Evolutionary conservation across 208 protist genomes (phyloP).

Genomic region (Wallacemonas sp.): DNA sequence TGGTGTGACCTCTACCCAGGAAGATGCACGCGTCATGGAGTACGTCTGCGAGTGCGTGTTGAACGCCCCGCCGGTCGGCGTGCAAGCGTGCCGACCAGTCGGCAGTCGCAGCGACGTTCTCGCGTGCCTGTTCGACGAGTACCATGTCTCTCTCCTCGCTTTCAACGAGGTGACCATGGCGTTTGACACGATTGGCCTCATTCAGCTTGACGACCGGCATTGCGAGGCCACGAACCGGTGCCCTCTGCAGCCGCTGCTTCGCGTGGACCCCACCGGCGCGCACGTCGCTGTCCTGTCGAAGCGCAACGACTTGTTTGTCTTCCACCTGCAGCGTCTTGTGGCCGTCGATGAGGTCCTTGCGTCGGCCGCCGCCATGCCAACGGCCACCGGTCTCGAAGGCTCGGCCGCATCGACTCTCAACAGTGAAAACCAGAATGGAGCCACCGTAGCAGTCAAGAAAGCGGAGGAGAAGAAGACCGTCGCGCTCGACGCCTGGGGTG

Average conservation of each 20-base stretch:
- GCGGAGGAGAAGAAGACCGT: constrained; percentile 29
- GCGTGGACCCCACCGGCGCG: constrained; percentile 60
- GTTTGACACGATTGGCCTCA: constrained; percentile 74
- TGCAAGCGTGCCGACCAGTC: constrained; percentile 56
- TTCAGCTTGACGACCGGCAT: constrained; percentile 78
- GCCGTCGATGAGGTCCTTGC: constrained; percentile 19
- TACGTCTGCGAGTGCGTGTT: constrained; percentile 56
- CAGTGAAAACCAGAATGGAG: no score
- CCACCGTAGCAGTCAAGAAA: neutral
- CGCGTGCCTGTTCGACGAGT: constrained; percentile 80
- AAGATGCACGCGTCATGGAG: constrained; percentile 15
- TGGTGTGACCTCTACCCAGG: no score
- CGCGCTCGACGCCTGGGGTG: constrained; percentile 75
- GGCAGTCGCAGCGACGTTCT: constrained; percentile 61
- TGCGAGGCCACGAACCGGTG: constrained; percentile 41
- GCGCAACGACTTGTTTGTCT: constrained; percentile 68
- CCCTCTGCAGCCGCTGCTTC: constrained; percentile 63
- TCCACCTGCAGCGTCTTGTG: constrained; percentile 44
- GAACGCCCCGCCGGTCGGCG: constrained; percentile 61
- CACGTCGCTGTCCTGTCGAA: constrained; percentile 72
- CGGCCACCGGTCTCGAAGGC: neutral
- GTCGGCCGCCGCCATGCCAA: constrained; percentile 9
- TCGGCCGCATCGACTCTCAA: neutral
- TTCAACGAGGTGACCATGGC: constrained; percentile 59
- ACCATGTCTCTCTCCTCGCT: constrained; percentile 81